These are phyloP conservation scores for Talaromyces adpressus DNA, from an alignment of 495 filamentous ascomycete species.

Conservation along the genomic window DNA sequence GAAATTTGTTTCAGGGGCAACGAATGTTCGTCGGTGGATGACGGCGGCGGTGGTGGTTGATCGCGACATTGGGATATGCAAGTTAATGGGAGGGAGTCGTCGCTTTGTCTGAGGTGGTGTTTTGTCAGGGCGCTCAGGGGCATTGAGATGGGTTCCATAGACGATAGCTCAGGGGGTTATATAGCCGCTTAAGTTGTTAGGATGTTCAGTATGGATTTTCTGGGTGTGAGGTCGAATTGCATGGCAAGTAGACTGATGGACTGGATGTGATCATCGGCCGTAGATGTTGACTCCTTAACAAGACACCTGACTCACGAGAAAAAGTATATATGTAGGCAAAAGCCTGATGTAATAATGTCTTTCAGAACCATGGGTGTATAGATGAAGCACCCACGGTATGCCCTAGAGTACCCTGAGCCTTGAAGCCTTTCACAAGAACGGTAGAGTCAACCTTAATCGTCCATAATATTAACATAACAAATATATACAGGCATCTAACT, in stretches of 20 bases:
- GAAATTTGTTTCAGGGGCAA: not conserved
- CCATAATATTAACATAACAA: not conserved
- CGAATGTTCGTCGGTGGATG: not conserved
- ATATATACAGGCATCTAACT: not conserved
- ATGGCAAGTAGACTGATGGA: too few relatives aligned
- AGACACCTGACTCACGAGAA: too few relatives aligned
- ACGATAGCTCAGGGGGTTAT: not conserved
- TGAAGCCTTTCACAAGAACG: not conserved
- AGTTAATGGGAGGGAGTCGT: not conserved
- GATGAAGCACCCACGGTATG: not conserved
- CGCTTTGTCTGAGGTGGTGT: not conserved
- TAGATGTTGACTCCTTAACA: too few relatives aligned
- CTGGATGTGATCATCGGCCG: too few relatives aligned
- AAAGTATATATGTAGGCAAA: not conserved
- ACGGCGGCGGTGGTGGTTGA: not conserved
- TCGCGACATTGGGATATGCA: not conserved
- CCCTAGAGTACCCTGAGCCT: not conserved
- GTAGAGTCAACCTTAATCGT: not conserved
- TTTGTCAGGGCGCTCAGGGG: not conserved
- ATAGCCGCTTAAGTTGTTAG: not conserved
- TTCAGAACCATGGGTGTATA: not conserved
- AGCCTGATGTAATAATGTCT: slow-evolving; percentile 7
- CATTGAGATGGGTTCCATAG: not conserved
- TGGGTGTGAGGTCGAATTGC: not conserved
- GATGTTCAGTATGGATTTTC: not conserved